Evolutionary conservation across 2,329 filamentous ascomycete species (phyloP).

Genomic region (Didymosphaeria variabile): DNA sequence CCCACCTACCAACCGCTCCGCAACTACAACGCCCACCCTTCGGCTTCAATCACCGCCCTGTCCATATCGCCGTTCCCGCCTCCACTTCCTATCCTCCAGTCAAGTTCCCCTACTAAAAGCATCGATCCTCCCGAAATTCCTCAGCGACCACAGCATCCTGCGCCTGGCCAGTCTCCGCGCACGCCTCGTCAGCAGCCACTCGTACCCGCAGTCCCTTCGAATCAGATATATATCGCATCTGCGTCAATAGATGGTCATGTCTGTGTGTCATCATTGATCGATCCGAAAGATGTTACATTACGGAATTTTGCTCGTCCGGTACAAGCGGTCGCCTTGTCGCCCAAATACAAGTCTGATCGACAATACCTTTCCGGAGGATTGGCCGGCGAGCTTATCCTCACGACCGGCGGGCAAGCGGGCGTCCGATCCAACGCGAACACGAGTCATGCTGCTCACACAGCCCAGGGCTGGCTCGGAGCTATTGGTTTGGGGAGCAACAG

Average conservation of each 20-base stretch:
- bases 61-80: conserved; percentile 87
- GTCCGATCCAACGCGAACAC: conserved; percentile 86
- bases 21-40: conserved; percentile 85
- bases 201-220: conserved; percentile 80
- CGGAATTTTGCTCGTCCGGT: conserved; percentile 94
- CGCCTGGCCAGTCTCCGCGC: conserved; percentile 55
- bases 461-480: conserved; percentile 89
- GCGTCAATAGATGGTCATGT: conserved; percentile 96
- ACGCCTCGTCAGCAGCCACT: conserved; percentile 61
- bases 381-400: conserved; percentile 87
- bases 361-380: conserved; percentile 91
- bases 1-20: conserved; percentile 83
- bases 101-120: conserved; percentile 29
- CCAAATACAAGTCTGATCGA: conserved; percentile 88
- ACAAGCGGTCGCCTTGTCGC: conserved; percentile 91
- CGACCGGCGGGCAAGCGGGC: conserved; percentile 79
- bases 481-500: conserved; percentile 81
- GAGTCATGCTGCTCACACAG: conserved; percentile 81
- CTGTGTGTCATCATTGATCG: conserved; percentile 86
- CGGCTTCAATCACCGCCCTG: conserved; percentile 86
- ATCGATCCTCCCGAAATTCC: conserved; percentile 42
- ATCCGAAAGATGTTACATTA: conserved; percentile 87
- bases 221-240: conserved; percentile 91
- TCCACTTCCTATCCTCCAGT: conserved; percentile 56
- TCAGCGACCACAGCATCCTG: conserved; percentile 31